phyloP scores from a whole-genome alignment of 140 eudicot genomes.

The Cichorium intybus region DNA sequence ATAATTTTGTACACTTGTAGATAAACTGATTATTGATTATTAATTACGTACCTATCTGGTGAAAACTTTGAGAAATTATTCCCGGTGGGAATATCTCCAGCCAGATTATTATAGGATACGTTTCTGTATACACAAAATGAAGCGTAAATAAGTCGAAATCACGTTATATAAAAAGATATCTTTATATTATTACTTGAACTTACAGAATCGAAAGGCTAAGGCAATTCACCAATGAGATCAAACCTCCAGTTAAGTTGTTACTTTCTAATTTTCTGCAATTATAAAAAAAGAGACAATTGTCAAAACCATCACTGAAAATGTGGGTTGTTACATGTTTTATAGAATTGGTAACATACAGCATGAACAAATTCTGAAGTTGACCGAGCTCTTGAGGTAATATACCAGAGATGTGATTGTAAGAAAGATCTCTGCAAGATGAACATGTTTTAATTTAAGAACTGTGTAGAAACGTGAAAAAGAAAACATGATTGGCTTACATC shows the following conservation, averaged over 20 bases:
- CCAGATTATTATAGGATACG: slow-evolving; percentile 79
- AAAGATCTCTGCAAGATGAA: slow-evolving; percentile 60
- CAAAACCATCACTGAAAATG: neutral
- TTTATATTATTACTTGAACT: slow-evolving; percentile 21
- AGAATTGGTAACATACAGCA: slow-evolving; percentile 52
- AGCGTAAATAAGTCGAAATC: neutral
- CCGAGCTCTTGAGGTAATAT: slow-evolving; percentile 78
- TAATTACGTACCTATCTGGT: slow-evolving; percentile 68
- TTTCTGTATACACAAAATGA: slow-evolving; percentile 48
- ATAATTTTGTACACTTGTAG: neutral
- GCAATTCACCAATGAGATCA: slow-evolving; percentile 66
- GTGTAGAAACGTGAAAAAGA: neutral
- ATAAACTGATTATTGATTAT: neutral
- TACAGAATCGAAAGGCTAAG: slow-evolving; percentile 77
- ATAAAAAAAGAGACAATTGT: slow-evolving; percentile 7
- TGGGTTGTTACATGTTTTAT: neutral
- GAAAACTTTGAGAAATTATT: slow-evolving; percentile 87
- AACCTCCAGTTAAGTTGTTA: slow-evolving; percentile 88
- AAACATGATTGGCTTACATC: slow-evolving; percentile 45
- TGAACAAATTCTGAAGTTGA: slow-evolving; percentile 85
- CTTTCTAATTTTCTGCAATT: slow-evolving; percentile 66
- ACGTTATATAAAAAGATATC: neutral
- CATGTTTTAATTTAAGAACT: neutral
- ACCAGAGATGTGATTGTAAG: slow-evolving; percentile 77
- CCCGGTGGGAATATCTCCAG: slow-evolving; percentile 72